phyloP scores from a whole-genome alignment of 108 stramenopile species.

The Discostella pseudostelligera region DNA sequence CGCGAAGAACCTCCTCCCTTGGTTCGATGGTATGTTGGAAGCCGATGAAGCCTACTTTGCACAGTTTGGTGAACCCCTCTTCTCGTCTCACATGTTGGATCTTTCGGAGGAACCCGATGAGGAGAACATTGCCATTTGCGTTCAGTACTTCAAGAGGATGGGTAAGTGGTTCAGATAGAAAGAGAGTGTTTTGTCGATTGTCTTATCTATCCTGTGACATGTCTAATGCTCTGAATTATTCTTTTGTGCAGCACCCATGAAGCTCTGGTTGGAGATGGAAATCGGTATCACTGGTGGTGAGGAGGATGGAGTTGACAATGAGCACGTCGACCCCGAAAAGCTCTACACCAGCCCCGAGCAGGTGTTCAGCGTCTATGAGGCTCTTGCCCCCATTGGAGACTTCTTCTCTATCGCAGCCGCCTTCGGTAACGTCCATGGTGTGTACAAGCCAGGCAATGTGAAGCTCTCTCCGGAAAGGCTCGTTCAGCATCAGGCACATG shows the following conservation, averaged over 20 bases:
- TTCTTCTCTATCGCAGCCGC: slow-evolving; percentile 97
- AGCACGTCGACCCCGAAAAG: slow-evolving; percentile 92
- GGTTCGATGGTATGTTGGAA: slow-evolving; percentile 96
- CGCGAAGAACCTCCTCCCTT: slow-evolving; percentile 91
- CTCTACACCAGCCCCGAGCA: slow-evolving; percentile 97
- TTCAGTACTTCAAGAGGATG: slow-evolving; percentile 92
- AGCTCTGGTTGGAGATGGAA: slow-evolving; percentile 98
- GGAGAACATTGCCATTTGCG: slow-evolving; percentile 96
- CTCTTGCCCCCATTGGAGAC: slow-evolving; percentile 78
- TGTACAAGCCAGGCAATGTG: slow-evolving; percentile 98
- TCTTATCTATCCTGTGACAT: neutral
- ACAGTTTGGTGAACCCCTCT: slow-evolving; percentile 91
- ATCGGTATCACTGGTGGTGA: slow-evolving; percentile 98
- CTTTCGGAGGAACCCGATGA: slow-evolving; percentile 95
- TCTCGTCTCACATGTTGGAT: slow-evolving; percentile 97
- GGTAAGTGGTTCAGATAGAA: slow-evolving; percentile 9
- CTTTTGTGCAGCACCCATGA: slow-evolving; percentile 59
- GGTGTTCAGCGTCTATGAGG: slow-evolving; percentile 86
- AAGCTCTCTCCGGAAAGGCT: slow-evolving; percentile 84
- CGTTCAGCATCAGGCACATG: slow-evolving; percentile 83
- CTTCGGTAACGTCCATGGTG: slow-evolving; percentile 96
- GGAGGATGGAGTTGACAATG: slow-evolving; percentile 98
- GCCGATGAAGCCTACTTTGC: slow-evolving; percentile 91
- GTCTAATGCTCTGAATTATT: neutral
- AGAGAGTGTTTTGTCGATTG: neutral